Percentiles rank a stretch among this genome's conserved stretches.
Evolutionary conservation across 257 asterid species (phyloP).

Genomic region (Ilex asprella): DNA sequence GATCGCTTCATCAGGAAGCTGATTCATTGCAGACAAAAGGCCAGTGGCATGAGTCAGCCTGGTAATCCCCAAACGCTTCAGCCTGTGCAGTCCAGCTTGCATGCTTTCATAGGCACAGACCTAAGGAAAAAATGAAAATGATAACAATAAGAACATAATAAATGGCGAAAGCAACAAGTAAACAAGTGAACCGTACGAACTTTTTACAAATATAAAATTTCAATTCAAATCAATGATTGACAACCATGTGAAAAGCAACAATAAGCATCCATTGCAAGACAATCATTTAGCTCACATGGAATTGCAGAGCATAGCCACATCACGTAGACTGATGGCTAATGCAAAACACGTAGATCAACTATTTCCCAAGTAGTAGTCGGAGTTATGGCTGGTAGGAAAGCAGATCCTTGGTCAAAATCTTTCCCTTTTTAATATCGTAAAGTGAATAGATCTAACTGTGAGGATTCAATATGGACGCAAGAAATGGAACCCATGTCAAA

Average conservation of each 20-base stretch:
- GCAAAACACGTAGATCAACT: too few species aligned
- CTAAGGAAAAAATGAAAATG: slow-evolving; percentile 24
- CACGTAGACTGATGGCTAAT: too few species aligned
- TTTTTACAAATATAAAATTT: not conserved
- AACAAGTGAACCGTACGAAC: not conserved
- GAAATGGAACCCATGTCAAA: too few species aligned
- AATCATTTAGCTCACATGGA: not conserved
- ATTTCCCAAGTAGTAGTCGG: too few species aligned
- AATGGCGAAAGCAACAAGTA: not conserved
- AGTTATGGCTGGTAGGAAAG: too few species aligned
- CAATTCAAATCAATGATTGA: not conserved
- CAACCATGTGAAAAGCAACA: not conserved
- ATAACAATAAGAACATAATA: slow-evolving; percentile 13
- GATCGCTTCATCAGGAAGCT: slow-evolving; percentile 98
- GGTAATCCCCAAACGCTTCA: slow-evolving; percentile 84
- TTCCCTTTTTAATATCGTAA: too few species aligned
- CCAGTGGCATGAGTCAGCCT: slow-evolving; percentile 73
- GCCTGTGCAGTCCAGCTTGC: slow-evolving; percentile 95
- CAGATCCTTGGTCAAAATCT: too few species aligned
- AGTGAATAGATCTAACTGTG: too few species aligned
- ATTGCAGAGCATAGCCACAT: not conserved
- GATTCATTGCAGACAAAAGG: slow-evolving; percentile 95
- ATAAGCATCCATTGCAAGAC: not conserved
- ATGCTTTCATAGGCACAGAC: slow-evolving; percentile 98
- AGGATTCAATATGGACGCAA: too few species aligned